Percentiles rank a stretch among this genome's conserved stretches.
These are phyloP conservation scores for Pythium folliculosum DNA, from an alignment of 352 stramenopile species.

Conservation along the genomic window DNA sequence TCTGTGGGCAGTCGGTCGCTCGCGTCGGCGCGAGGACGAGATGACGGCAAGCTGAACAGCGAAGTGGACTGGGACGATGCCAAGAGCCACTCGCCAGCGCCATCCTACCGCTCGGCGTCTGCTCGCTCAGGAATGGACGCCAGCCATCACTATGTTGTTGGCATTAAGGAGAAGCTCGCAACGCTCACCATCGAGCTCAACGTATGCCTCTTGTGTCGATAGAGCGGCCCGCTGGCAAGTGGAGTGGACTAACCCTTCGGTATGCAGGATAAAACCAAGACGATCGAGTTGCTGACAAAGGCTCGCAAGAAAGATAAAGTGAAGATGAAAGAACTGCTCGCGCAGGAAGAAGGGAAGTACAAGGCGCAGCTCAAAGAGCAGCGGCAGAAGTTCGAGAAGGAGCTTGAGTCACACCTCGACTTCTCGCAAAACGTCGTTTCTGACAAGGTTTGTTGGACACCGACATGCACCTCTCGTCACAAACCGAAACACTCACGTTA, in stretches of 20 bases:
- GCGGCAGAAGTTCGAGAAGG: slow-evolving; percentile 64
- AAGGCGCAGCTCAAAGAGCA: slow-evolving; percentile 59
- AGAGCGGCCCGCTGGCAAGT: neutral
- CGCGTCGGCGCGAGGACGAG: slow-evolving; percentile 11
- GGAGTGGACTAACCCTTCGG: neutral
- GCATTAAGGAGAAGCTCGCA: slow-evolving; percentile 81
- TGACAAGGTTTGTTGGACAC: slow-evolving; percentile 52
- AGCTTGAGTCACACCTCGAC: slow-evolving; percentile 80
- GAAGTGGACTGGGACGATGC: slow-evolving; percentile 46
- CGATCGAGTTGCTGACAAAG: slow-evolving; percentile 77
- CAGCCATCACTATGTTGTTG: slow-evolving; percentile 63
- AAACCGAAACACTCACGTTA: neutral
- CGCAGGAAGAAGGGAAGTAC: slow-evolving; percentile 47
- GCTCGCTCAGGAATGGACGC: slow-evolving; percentile 31
- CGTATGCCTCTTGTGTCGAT: slow-evolving; percentile 30
- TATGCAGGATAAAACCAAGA: slow-evolving; percentile 79
- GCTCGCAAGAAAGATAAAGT: slow-evolving; percentile 74
- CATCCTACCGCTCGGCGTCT: slow-evolving; percentile 38
- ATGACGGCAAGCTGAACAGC: slow-evolving; percentile 17
- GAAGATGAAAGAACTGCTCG: slow-evolving; percentile 60
- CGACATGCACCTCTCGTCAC: neutral
- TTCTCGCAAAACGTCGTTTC: slow-evolving; percentile 76
- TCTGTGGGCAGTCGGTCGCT: slow-evolving; percentile 19
- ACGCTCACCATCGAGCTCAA: slow-evolving; percentile 79
- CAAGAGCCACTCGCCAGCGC: slow-evolving; percentile 26